Base-by-base conservation (phyloP, 805 yeast genomes). In the Grigorovia transvaalensis region DNA sequence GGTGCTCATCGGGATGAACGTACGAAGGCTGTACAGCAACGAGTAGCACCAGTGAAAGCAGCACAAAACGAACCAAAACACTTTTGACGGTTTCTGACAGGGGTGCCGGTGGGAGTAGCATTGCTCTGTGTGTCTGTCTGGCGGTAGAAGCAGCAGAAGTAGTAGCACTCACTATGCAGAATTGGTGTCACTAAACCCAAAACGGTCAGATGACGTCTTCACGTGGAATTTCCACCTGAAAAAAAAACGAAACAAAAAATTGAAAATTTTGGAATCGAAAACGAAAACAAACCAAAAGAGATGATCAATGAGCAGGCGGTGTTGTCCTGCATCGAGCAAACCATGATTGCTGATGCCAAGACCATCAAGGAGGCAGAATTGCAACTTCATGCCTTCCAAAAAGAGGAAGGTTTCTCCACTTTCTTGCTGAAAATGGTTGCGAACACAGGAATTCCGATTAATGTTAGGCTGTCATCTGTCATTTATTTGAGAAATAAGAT, bases 1-100 rank as follows among this genome's bases (percentile, higher is more conserved):
- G 87, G 65, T 90, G 96, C 70, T 93, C 99, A 72, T 93, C 99
- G 0, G 99, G 99, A 59, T 95, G 99, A 47, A 93, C 82, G 63
- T 95, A 93, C 0, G 96, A 87, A 33, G 84, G 76, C 51, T 84
- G 80, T 1, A 85, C 63, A 0, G 85, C 81, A 46, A 88, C 70
- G 27, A 77, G 69, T 20, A 84, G 68, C n/a, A 67, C 63, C 1
- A 61, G 50, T 1, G 41, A 49, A 46, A 29, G 27, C 27, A 23
- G 6, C 27, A 23, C 27, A 23, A 6, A 3, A 23, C 27, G 27
- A 23, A 23, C 27, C 27, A 23, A 23, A 23, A 23, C 3, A 6
- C 27, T 3, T 23, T 6, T 6, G 6, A 6, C 6, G 27, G 6
- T 23, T 6, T 23, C 27, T 23, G 27, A 23, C 27, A 23, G 27